Base-by-base conservation (phyloP, 352 stramenopile genomes). In the Phytophthora vignae region DNA sequence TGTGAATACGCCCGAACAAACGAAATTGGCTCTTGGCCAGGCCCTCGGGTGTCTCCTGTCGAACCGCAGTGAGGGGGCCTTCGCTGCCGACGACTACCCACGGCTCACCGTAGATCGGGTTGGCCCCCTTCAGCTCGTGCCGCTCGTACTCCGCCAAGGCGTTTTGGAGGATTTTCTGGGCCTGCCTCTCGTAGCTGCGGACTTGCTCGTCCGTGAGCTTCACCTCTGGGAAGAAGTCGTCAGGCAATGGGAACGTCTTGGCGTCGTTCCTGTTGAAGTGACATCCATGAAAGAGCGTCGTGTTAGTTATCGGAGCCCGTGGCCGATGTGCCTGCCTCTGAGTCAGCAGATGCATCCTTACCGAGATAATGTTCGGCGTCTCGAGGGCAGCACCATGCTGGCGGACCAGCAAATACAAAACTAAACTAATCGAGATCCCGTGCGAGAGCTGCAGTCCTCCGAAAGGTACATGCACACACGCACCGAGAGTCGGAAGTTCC, bases 1-100 rank as follows among this genome's bases (percentile, higher is more conserved):
- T 75, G 14, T 71, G 70, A 63, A 93, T 84, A 12, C 76, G 67
- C 8, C 84, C 84, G 40, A 90, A 90, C 22, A 92, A 63, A 29
- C 86, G 86, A 48, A 79, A 92, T 48, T 83, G 59, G 25, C 68
- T 73, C 42, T 61, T 42, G 7, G 62, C 54, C 15, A 73, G 60
- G 3, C 61, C 62, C 42, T 54, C 58, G 2, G 66, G 65, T 21
- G 71, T 59, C 15, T 82, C 67, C 55, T 81, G 69, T 68, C 69
- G 69, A 42, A 83, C 71, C 4, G 78, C 69, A 15, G 78, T 83
- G 59, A 85, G 64, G 3, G 67, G 63, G 11, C 69, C 75, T 55
- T 81, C 72, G 15, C 19, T 77, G 31, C 74, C 65, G 4, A 76
- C 65, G 3, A 67, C 46, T 4, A 66, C 64, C 78, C 78, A 85